Percentiles rank a stretch among this genome's conserved stretches.
phyloP scores from a whole-genome alignment of 768 basidiomycete species.

The Leucocoprinus leucothites region DNA sequence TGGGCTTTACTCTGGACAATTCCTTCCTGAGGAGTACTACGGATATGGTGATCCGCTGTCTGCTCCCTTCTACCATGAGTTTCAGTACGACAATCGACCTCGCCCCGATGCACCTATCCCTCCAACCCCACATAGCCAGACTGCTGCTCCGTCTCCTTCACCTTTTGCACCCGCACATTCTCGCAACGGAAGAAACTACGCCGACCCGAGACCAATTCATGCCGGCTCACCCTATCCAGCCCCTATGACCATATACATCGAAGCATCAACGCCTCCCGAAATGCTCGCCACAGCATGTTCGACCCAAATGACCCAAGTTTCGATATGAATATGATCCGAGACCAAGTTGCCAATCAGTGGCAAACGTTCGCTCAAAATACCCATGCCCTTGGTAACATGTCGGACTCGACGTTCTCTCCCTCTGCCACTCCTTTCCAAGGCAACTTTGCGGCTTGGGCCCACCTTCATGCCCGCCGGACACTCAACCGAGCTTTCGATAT shows the following conservation, averaged over 20 bases:
- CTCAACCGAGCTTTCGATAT: slow-evolving; percentile 42
- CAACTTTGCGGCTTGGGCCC: slow-evolving; percentile 72
- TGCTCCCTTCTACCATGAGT: slow-evolving; percentile 16
- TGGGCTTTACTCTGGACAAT: slow-evolving; percentile 1
- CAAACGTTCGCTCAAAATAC: slow-evolving; percentile 77
- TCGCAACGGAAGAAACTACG: slow-evolving; percentile 31
- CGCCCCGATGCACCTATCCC: slow-evolving; percentile 78
- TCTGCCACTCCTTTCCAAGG: slow-evolving; percentile 71
- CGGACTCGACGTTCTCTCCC: slow-evolving; percentile 77
- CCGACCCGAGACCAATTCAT: slow-evolving; percentile 50
- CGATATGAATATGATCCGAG: slow-evolving; percentile 51
- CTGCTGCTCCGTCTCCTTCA: slow-evolving; percentile 70
- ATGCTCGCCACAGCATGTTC: slow-evolving; percentile 28
- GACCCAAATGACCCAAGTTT: slow-evolving; percentile 26
- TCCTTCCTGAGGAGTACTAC: slow-evolving; percentile 42
- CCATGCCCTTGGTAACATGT: slow-evolving; percentile 47
- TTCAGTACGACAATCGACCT: slow-evolving; percentile 19
- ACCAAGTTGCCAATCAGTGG: slow-evolving; percentile 74
- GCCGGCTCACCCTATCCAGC: slow-evolving; percentile 79
- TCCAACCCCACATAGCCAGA: slow-evolving; percentile 75
- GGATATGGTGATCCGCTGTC: slow-evolving; percentile 51
- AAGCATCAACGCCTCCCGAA: slow-evolving; percentile 30
- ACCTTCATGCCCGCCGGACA: slow-evolving; percentile 53
- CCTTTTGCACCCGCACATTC: slow-evolving; percentile 46
- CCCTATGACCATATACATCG: slow-evolving; percentile 75